phyloP scores from a whole-genome alignment of 768 basidiomycete species.

The Russula sp. region DNA sequence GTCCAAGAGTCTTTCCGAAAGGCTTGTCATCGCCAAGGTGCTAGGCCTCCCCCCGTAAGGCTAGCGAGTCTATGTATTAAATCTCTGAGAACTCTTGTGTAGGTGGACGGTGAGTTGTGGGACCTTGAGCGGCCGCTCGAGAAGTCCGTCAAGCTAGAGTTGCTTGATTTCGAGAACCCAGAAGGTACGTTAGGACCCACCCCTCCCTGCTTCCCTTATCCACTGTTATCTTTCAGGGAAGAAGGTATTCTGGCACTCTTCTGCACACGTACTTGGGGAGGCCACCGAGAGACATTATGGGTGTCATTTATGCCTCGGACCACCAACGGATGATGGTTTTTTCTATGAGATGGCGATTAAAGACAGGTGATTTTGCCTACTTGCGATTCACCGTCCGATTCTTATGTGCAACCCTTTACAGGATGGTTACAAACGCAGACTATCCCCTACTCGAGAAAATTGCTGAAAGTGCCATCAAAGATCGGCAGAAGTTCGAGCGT shows the following conservation, averaged over 20 bases:
- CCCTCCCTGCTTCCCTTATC: background rate
- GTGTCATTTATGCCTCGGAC: slow-evolving; percentile 94
- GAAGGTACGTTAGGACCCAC: slow-evolving; percentile 49
- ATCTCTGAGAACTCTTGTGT: background rate
- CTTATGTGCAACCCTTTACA: slow-evolving; percentile 28
- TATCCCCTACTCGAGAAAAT: slow-evolving; percentile 88
- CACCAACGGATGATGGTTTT: slow-evolving; percentile 96
- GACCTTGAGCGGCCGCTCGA: slow-evolving; percentile 96
- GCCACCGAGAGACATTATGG: slow-evolving; percentile 95
- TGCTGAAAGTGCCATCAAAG: slow-evolving; percentile 83
- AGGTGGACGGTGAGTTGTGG: slow-evolving; percentile 88
- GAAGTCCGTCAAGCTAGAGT: slow-evolving; percentile 65
- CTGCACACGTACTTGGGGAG: slow-evolving; percentile 96
- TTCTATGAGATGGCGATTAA: slow-evolving; percentile 98
- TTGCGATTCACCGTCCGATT: background rate
- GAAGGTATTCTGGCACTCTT: slow-evolving; percentile 99
- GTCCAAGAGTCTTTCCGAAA: slow-evolving; percentile 81
- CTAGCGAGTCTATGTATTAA: slow-evolving; percentile 9
- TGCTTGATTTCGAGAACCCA: slow-evolving; percentile 89
- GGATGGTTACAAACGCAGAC: slow-evolving; percentile 74
- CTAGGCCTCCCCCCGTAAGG: slow-evolving; percentile 19
- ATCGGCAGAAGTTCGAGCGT: slow-evolving; percentile 96
- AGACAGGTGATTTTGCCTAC: slow-evolving; percentile 47
- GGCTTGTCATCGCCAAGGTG: slow-evolving; percentile 90
- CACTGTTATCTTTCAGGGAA: slow-evolving; percentile 52